Conservation (phyloP, 139 green algal genomes). For the Chlorella sp. region DNA sequence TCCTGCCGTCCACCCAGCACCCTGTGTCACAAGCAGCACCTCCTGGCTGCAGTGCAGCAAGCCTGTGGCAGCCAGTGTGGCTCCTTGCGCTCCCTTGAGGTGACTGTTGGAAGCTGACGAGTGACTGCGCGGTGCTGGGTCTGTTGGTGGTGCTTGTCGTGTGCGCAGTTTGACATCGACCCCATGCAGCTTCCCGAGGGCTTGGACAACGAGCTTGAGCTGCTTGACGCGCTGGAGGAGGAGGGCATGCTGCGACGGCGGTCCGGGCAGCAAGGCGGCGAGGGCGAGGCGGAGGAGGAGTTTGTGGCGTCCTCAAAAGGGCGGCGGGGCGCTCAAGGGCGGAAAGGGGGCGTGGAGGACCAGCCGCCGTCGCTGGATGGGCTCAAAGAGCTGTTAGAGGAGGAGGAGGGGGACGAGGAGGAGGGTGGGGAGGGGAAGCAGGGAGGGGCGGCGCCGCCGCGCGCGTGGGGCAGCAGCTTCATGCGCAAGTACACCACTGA, state of each 20-base stretch:
- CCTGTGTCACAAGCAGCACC: neutral
- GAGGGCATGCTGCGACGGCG: neutral
- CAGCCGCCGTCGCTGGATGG: neutral
- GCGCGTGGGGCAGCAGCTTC: neutral
- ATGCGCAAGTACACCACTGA: neutral
- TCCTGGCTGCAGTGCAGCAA: neutral
- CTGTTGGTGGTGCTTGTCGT: too few relatives aligned
- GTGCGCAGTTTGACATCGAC: slow-evolving; percentile 36
- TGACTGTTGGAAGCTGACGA: too few relatives aligned
- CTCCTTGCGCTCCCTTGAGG: too few relatives aligned
- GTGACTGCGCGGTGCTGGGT: too few relatives aligned
- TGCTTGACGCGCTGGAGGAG: slow-evolving; percentile 30
- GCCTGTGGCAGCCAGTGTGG: neutral
- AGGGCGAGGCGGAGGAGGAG: neutral
- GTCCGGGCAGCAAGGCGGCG: neutral
- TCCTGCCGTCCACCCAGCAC: too few relatives aligned
- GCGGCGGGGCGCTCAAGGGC: too few relatives aligned
- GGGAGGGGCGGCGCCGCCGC: neutral
- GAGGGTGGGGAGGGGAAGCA: neutral
- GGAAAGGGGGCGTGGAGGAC: neutral
- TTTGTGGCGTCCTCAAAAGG: too few relatives aligned
- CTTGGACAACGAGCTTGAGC: slow-evolving; percentile 41
- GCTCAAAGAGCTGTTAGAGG: neutral
- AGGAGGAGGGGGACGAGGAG: neutral
- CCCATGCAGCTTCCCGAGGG: slow-evolving; percentile 46